These are phyloP conservation scores for Sporothrix protearum DNA, from an alignment of 2,329 filamentous ascomycete species.

Conservation along the genomic window DNA sequence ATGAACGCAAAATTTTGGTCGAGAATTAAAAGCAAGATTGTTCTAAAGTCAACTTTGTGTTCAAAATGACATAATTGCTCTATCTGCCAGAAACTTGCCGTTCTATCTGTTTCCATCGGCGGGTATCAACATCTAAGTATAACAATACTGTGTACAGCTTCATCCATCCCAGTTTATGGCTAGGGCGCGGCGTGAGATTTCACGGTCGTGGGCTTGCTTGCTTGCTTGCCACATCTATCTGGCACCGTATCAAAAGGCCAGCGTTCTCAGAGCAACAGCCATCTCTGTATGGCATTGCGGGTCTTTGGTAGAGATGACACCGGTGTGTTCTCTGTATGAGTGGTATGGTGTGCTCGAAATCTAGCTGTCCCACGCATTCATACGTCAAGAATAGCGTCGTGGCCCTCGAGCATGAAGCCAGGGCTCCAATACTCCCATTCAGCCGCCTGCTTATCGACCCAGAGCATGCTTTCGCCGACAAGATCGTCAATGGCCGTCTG, in stretches of 20 bases:
- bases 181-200: not conserved
- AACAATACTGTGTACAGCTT: not conserved
- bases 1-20: not conserved
- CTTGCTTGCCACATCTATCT: not conserved
- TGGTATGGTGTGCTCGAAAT: not conserved
- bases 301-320: not conserved
- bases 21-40: not conserved
- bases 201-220: no score
- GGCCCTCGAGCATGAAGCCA: constrained; percentile 60
- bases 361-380: constrained; percentile 9
- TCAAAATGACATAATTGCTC: not conserved
- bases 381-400: constrained; percentile 31
- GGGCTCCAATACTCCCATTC: constrained; percentile 96
- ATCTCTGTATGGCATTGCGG: not conserved
- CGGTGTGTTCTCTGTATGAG: not conserved
- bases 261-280: not conserved
- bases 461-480: constrained; percentile 82
- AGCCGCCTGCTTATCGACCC: constrained; percentile 80
- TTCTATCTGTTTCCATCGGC: not conserved
- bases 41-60: not conserved
- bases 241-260: not conserved
- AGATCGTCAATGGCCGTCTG: constrained; percentile 88
- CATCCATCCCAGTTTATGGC: not conserved
- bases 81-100: not conserved
- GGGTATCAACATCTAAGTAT: no score